Conservation (phyloP, 148 eudicot species). For the Cornus controversa region DNA sequence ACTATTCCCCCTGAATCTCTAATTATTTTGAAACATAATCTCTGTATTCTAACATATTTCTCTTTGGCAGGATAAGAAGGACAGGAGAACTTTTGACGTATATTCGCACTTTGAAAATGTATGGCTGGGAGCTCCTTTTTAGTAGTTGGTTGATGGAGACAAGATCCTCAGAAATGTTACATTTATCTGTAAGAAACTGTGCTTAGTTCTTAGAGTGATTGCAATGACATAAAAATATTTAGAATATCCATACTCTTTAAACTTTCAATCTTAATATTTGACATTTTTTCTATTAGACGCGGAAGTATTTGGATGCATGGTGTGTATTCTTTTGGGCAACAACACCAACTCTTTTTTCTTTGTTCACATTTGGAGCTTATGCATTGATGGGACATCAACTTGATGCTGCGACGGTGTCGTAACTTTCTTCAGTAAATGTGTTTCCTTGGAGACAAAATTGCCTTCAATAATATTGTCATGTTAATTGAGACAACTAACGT, state of each 20-base stretch:
- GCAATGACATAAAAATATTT: neutral
- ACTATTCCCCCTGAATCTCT: no score
- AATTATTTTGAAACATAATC: neutral
- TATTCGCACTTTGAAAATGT: slow-evolving; percentile 93
- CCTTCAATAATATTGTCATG: neutral
- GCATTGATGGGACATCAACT: slow-evolving; percentile 76
- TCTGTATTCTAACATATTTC: neutral
- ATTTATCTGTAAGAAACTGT: slow-evolving; percentile 60
- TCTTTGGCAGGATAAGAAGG: slow-evolving; percentile 72
- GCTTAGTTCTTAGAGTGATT: neutral
- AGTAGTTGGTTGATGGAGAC: slow-evolving; percentile 84
- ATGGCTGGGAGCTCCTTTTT: slow-evolving; percentile 92
- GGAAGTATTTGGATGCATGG: slow-evolving; percentile 98
- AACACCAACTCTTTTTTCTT: slow-evolving; percentile 92
- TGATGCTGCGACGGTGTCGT: slow-evolving; percentile 93
- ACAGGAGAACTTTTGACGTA: slow-evolving; percentile 76
- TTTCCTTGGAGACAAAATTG: slow-evolving; percentile 3
- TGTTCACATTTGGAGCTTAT: slow-evolving; percentile 90
- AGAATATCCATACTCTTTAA: neutral
- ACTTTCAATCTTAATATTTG: neutral
- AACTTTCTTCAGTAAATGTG: slow-evolving; percentile 14
- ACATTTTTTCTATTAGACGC: slow-evolving; percentile 45
- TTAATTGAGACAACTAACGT: neutral
- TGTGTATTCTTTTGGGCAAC: slow-evolving; percentile 99
- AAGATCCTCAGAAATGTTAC: slow-evolving; percentile 68